Percentiles rank a stretch among this genome's conserved stretches.
These are phyloP conservation scores for Penicillium sp. DNA, from an alignment of 2,329 filamentous ascomycete species.

Conservation along the genomic window DNA sequence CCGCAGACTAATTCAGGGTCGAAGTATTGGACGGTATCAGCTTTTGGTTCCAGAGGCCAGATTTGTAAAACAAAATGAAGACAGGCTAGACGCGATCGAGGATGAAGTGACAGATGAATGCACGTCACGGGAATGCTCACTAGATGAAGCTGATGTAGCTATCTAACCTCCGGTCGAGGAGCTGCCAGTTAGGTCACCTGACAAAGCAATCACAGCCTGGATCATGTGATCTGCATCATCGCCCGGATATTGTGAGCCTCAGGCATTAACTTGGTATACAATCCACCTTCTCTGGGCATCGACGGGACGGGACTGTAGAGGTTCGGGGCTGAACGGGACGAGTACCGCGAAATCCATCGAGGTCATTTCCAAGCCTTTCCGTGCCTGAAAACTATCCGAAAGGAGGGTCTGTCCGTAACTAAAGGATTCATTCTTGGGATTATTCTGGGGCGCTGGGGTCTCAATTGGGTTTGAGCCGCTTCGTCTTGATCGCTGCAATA, in stretches of 20 bases:
- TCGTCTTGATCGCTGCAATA: no score
- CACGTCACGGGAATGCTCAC: constrained; percentile 13
- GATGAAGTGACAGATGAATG: constrained; percentile 12
- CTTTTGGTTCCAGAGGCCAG: not conserved
- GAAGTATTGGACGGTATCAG: constrained; percentile 1
- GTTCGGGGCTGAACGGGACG: no score
- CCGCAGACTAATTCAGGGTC: constrained; percentile 6
- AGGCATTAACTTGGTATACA: no score
- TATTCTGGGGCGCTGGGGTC: no score
- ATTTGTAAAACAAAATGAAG: constrained; percentile 1
- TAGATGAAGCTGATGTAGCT: constrained; percentile 25
- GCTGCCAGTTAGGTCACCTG: constrained; percentile 18
- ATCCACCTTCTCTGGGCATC: not conserved
- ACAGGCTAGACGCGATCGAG: not conserved
- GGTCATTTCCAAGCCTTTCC: no score
- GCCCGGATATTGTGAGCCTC: not conserved
- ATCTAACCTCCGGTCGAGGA: constrained; percentile 20
- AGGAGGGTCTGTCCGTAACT: no score
- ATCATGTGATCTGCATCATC: constrained; percentile 16
- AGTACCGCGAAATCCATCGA: no score
- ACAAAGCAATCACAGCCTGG: not conserved
- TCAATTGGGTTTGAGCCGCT: no score
- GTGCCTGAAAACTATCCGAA: no score
- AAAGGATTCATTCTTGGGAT: no score
- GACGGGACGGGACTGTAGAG: no score